phyloP scores from a whole-genome alignment of 2,329 filamentous ascomycete genomes.

The Metarhizium anisopliae region DNA sequence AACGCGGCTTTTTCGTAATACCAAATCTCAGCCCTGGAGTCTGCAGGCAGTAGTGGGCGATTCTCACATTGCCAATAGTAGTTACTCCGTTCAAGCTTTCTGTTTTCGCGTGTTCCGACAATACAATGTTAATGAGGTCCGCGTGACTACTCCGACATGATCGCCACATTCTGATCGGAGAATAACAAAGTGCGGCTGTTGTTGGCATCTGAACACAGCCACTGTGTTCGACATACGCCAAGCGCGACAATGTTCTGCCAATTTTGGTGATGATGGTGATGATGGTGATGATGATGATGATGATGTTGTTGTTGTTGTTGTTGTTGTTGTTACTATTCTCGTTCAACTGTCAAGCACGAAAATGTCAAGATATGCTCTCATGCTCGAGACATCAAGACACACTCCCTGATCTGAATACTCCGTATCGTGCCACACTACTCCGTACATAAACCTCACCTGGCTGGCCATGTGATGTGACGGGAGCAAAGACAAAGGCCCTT shows the following conservation, averaged over 20 bases:
- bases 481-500: constrained; percentile 3
- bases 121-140: background rate
- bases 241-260: background rate
- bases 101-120: background rate
- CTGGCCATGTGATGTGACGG: constrained; percentile 6
- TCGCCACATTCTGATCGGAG: background rate
- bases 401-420: background rate
- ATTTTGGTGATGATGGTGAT: too few species aligned
- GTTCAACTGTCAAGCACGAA: background rate
- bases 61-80: background rate
- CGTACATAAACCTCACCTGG: background rate
- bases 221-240: background rate
- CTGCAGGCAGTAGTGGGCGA: background rate
- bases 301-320: too few species aligned
- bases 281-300: too few species aligned
- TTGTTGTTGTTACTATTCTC: too few species aligned
- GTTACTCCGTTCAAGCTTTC: background rate
- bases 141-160: background rate
- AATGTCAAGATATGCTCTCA: background rate
- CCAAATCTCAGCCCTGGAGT: background rate
- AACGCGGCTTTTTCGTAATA: background rate
- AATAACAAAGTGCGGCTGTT: background rate
- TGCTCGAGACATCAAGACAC: background rate
- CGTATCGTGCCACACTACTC: background rate
- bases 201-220: background rate